These are phyloP conservation scores for Leersia perrieri DNA, from an alignment of 176 grass and related monocot genomes.

Conservation along the genomic window DNA sequence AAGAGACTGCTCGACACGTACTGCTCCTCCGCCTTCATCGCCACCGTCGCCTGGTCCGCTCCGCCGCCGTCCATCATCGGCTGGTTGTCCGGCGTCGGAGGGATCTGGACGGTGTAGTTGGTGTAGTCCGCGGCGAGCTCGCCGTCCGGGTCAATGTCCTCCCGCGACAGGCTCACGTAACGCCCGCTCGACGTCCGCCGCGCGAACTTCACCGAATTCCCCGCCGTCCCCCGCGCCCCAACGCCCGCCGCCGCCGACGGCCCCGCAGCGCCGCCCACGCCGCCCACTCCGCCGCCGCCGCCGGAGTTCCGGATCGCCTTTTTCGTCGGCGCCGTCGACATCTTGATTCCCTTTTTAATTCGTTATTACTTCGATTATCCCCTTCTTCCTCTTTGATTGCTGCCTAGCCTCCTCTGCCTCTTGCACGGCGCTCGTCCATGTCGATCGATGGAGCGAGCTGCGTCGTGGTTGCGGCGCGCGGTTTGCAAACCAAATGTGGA, in stretches of 20 bases:
- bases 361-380: background rate
- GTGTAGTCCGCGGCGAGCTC: constrained; percentile 73
- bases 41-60: constrained; percentile 44
- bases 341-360: too few relatives aligned
- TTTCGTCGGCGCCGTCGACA: constrained; percentile 54
- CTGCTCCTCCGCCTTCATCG: constrained; percentile 90
- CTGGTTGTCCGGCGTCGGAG: constrained; percentile 94
- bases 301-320: constrained; percentile 52
- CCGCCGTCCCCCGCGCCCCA: constrained; percentile 16
- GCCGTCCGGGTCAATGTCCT: constrained; percentile 80
- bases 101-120: constrained; percentile 97
- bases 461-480: too few relatives aligned
- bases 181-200: constrained; percentile 80
- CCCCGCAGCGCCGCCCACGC: background rate
- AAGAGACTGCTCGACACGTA: constrained; percentile 91
- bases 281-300: background rate
- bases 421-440: background rate
- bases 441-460: background rate
- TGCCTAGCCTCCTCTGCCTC: background rate
- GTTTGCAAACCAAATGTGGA: constrained; percentile 32
- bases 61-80: constrained; percentile 65
- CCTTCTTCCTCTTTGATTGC: too few relatives aligned
- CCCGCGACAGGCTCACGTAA: constrained; percentile 77
- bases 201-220: constrained; percentile 77
- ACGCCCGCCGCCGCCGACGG: background rate